Evolutionary conservation across 495 filamentous ascomycete species (phyloP), one percentile per base, ranked within the genome.

Genomic region (Penicillium silybi): DNA sequence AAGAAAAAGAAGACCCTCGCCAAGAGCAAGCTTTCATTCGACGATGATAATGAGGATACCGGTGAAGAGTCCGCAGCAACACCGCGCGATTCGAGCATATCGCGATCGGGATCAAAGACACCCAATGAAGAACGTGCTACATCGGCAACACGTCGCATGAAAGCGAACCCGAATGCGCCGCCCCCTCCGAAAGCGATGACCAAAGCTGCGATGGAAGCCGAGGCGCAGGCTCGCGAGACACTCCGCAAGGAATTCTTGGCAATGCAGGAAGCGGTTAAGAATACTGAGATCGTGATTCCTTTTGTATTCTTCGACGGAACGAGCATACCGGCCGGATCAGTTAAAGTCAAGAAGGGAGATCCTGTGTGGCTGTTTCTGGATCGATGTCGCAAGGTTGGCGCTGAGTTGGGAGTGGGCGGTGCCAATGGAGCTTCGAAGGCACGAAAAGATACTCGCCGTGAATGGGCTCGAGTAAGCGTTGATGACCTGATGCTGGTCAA

Each of bases 281-380:
- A 83, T 29, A 89, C 91, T 20, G 90, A 96, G 62, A 90, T 98
- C 18, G 74, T 86, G 37, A 89, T 98, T 3, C 93, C 93, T 0
- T 98, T 98, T 69, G 90, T 97, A 19, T 97, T 98, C 63, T 97
- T 96, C 69, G 95, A 98, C 52, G 93, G 93, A n/a, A 95, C 90
- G 4, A 92, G 93, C 67, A 91, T 89, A n/a, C 85, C 91, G 1
- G 85, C 88, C 22, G 87, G 95, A 18, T 73, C 78, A 17, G 92
- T 85, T 62, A 83, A 82, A 55, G 83, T 97, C 45, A 97, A 90
- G 71, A 98, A 98, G 63, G 93, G 93, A 0, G 92, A 97, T 57
- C 83, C 80, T 44, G 74, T 93, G 15, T 97, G 92, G 92, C 61
- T 96, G 11, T 96, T 97, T 53, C 73, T 98, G 4, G 93, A 97